phyloP scores from a whole-genome alignment of 768 basidiomycete species.

The Mycena rebaudengoi region DNA sequence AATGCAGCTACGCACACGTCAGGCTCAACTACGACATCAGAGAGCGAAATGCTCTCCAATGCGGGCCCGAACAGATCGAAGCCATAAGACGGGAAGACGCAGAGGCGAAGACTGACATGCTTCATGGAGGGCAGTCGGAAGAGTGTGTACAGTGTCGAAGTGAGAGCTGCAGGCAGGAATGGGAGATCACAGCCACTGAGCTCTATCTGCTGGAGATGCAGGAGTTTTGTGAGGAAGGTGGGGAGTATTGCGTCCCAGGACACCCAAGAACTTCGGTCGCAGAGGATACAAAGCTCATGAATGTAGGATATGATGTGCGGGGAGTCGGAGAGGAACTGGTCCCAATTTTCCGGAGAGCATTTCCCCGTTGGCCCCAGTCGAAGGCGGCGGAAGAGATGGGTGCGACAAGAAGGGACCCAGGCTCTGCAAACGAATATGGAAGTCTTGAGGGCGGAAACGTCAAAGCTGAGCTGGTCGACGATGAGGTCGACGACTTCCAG shows the following conservation, averaged over 20 bases:
- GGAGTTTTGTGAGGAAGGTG: slow-evolving; percentile 9
- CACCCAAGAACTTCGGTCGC: slow-evolving; percentile 25
- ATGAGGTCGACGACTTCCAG: slow-evolving; percentile 16
- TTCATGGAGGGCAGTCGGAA: slow-evolving; percentile 17
- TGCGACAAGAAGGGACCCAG: slow-evolving; percentile 15
- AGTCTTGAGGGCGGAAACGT: not conserved
- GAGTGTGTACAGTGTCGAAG: slow-evolving; percentile 10
- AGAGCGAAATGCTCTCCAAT: slow-evolving; percentile 9
- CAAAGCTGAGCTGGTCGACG: not conserved
- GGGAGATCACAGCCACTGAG: slow-evolving; percentile 16
- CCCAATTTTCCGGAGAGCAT: slow-evolving; percentile 10
- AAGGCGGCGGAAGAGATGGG: slow-evolving; percentile 14
- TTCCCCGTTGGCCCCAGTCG: slow-evolving; percentile 4
- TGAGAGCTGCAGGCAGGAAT: slow-evolving; percentile 13
- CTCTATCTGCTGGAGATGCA: slow-evolving; percentile 10
- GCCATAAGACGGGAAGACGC: slow-evolving; percentile 12
- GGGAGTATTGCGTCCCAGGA: slow-evolving; percentile 17
- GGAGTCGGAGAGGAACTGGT: not conserved
- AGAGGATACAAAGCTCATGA: not conserved
- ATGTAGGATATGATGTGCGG: slow-evolving; percentile 6
- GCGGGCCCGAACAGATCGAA: slow-evolving; percentile 13
- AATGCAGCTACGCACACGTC: not conserved
- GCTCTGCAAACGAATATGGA: slow-evolving; percentile 6
- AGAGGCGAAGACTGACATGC: slow-evolving; percentile 12
- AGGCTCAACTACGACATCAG: slow-evolving; percentile 13